These are phyloP conservation scores for Geotrichum carabidarum DNA, from an alignment of 1,139 yeast species.

Conservation along the genomic window DNA sequence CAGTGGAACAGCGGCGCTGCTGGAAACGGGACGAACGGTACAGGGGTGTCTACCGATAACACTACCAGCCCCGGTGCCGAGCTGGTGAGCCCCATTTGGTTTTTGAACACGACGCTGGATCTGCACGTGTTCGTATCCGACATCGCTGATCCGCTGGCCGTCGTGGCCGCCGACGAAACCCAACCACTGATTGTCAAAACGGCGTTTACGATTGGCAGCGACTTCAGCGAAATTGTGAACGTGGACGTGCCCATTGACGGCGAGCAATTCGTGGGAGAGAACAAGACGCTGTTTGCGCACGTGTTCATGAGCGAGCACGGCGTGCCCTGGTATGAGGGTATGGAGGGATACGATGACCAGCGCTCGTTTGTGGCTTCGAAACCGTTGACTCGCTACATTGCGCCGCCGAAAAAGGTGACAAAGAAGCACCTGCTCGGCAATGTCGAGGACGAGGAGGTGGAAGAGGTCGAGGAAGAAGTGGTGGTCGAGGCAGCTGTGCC, in stretches of 20 bases:
- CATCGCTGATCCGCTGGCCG: slow-evolving; percentile 2
- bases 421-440: slow-evolving; percentile 36
- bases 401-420: slow-evolving; percentile 30
- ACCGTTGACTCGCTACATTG: slow-evolving; percentile 30
- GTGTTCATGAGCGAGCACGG: slow-evolving; percentile 27
- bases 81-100: slow-evolving; percentile 9
- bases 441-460: slow-evolving; percentile 21
- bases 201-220: slow-evolving; percentile 7
- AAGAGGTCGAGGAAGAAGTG: slow-evolving; percentile 18
- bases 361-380: slow-evolving; percentile 24
- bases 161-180: background rate
- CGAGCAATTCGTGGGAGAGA: slow-evolving; percentile 22
- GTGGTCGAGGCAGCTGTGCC: slow-evolving; percentile 28
- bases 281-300: slow-evolving; percentile 36
- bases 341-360: slow-evolving; percentile 20
- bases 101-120: slow-evolving; percentile 8
- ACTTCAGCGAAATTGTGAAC: slow-evolving; percentile 8
- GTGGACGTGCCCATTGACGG: slow-evolving; percentile 13
- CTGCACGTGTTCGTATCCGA: slow-evolving; percentile 13
- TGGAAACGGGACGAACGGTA: too few species aligned
- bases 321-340: slow-evolving; percentile 20
- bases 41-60: too few species aligned
- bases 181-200: slow-evolving; percentile 2
- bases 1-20: too few species aligned
- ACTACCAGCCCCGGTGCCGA: background rate